A percentile compares a stretch with the other conserved stretches of the same genome.
Evolutionary conservation across 208 protist species (phyloP).

Genomic region (Trypanosoma caninum): DNA sequence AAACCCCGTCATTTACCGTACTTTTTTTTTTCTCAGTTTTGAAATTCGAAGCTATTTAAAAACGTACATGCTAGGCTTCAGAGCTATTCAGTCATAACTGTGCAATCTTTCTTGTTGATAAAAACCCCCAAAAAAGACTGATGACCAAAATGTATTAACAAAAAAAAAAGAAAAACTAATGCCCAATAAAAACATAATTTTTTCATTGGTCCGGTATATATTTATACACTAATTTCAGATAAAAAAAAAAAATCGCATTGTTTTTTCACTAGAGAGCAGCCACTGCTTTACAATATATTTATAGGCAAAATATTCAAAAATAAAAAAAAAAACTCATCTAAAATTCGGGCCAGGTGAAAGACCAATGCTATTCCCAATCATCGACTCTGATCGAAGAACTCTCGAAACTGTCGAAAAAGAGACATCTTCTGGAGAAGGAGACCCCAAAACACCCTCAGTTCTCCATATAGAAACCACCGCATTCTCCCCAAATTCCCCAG

Average conservation of each 20-base stretch:
- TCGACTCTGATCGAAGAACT: conserved; percentile 52
- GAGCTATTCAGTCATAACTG: too few species aligned
- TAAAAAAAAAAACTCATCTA: conserved; percentile 39
- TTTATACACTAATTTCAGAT: not conserved
- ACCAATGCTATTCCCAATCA: conserved; percentile 32
- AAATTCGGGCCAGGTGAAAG: conserved; percentile 51
- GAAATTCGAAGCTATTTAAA: too few species aligned
- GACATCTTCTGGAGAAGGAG: conserved; percentile 47
- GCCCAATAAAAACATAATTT: not conserved
- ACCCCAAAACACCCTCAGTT: conserved; percentile 26
- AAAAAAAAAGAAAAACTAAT: conserved; percentile 11
- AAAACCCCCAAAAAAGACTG: too few species aligned
- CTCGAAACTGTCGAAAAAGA: conserved; percentile 69
- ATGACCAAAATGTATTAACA: not conserved
- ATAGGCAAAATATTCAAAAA: conserved; percentile 13
- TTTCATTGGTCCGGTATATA: not conserved
- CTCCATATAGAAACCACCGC: conserved; percentile 37
- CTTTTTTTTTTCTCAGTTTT: too few species aligned
- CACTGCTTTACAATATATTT: too few species aligned
- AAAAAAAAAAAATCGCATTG: not conserved
- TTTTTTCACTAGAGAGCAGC: too few species aligned
- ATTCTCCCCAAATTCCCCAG: conserved; percentile 51
- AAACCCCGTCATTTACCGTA: too few species aligned
- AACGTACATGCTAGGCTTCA: too few species aligned
- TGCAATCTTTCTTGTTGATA: too few species aligned